Evolutionary conservation across 306 rosid genomes (phyloP).

Genomic region (Malus fusca): DNA sequence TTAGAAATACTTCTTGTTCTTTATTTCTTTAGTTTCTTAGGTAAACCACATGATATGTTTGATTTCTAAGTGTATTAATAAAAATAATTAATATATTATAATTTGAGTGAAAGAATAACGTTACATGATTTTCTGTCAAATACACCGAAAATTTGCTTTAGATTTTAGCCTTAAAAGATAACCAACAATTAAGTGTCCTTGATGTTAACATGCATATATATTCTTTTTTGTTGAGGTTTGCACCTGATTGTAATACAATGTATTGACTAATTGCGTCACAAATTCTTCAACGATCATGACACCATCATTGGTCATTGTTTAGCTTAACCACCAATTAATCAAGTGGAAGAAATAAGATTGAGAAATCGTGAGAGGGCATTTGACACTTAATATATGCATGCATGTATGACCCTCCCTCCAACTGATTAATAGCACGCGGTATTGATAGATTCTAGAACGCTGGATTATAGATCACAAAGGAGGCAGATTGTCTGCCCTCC

Average conservation of each 20-base stretch:
- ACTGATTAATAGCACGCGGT: not conserved
- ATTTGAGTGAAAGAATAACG: no score
- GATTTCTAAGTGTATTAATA: no score
- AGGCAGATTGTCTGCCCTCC: no score
- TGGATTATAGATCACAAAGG: not conserved
- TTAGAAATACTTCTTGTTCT: no score
- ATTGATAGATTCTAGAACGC: not conserved
- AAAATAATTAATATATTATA: no score
- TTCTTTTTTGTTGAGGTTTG: not conserved
- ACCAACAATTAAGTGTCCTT: not conserved
- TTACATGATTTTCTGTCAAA: no score
- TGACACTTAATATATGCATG: not conserved
- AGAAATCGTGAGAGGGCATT: not conserved
- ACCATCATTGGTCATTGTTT: conserved; percentile 4
- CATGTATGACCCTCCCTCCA: not conserved
- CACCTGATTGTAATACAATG: not conserved
- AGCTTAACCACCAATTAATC: conserved; percentile 9
- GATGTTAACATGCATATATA: not conserved
- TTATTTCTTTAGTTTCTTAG: no score
- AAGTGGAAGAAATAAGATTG: not conserved
- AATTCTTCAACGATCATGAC: not conserved
- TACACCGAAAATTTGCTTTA: no score
- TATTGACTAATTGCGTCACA: not conserved
- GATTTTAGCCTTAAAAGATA: no score
- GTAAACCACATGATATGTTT: not conserved